Base-by-base conservation (phyloP, 2,329 filamentous ascomycete genomes). In the Calcarisporium arbuscula region DNA sequence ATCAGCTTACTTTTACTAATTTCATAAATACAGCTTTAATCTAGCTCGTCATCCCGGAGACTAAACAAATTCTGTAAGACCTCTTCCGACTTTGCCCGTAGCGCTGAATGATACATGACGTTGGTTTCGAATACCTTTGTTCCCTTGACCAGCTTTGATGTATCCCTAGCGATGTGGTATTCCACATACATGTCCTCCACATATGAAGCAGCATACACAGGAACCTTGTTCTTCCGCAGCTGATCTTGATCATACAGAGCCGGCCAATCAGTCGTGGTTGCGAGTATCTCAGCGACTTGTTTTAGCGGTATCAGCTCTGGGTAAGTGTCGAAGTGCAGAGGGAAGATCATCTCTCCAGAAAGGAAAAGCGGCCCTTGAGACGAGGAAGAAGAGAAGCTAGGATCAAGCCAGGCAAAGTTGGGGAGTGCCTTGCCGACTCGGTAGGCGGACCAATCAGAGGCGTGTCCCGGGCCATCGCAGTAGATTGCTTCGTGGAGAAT, bases 101-200 rank as follows among this genome's bases (percentile, higher is more conserved):
- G 57, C 1, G 84, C 90, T 52, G 92, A 82, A 58, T 96, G 90
- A 52, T 92, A 92, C 70, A 94, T 76, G 17, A 72, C 69, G 55
- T 95, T 95, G 25, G 87, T 95, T 52, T 92, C 77, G 49, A 82
- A 92, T 26, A 85, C 79, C 63, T 86, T 88, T 53, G 77, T 82
- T 1, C 79, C 80, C 54, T 76, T 82, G 54, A 95, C 84, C 51
- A 80, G 74, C 26, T 64, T 64, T 8, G 85, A 86, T 12, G 87
- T 94, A 47, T 83, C 77, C 48, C 75, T 71, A 8, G 85, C 82
- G 35, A 88, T 64, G 6, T 77, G 76, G 46, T 76, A 84, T 51
- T 94, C 84, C 19, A 96, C 89, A 51, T 94, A 95, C 85, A 95
- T 92, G 54, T 95, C 88, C 43, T 95, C 82, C 5, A 86, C 57